phyloP scores from a whole-genome alignment of 2,329 filamentous ascomycete species.

The Pseudopithomyces chartarum region DNA sequence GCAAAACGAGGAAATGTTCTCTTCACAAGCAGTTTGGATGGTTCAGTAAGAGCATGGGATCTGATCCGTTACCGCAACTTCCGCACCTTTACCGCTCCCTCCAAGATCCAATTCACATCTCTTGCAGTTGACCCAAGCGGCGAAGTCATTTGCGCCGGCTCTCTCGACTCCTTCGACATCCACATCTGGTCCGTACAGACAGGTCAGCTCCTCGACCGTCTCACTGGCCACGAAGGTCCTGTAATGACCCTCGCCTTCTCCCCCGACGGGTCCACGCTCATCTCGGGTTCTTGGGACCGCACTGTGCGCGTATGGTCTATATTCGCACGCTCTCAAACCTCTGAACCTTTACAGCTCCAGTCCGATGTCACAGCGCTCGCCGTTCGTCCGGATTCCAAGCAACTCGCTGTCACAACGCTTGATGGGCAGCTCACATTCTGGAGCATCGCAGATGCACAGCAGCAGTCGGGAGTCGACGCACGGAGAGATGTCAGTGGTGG shows the following conservation, averaged over 20 bases:
- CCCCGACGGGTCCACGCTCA: conserved; percentile 79
- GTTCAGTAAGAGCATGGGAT: conserved; percentile 95
- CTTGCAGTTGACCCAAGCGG: conserved; percentile 96
- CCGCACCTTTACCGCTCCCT: conserved; percentile 93
- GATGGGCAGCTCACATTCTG: conserved; percentile 96
- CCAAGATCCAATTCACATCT: conserved; percentile 87
- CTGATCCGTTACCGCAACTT: conserved; percentile 96
- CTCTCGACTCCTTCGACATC: conserved; percentile 93
- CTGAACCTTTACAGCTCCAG: conserved; percentile 89
- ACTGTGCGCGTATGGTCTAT: conserved; percentile 97
- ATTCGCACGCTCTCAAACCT: conserved; percentile 91
- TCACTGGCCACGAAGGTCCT: conserved; percentile 92
- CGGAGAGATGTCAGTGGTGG: conserved; percentile 92
- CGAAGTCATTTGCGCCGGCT: conserved; percentile 94
- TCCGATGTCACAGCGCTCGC: conserved; percentile 87
- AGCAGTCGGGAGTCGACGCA: conserved; percentile 84
- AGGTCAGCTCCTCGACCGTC: conserved; percentile 86
- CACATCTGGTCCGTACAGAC: conserved; percentile 99
- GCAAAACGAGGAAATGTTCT: conserved; percentile 93
- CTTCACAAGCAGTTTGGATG: conserved; percentile 93
- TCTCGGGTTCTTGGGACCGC: conserved; percentile 95
- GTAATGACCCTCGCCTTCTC: conserved; percentile 88
- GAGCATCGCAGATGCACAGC: conserved; percentile 85
- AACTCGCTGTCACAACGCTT: conserved; percentile 88
- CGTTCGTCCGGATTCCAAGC: conserved; percentile 86